A percentile compares a stretch with the other conserved stretches of the same genome.
Conservation (phyloP, 1,284 basidiomycete species). For the Anthracocystis panici-leucophaei region DNA sequence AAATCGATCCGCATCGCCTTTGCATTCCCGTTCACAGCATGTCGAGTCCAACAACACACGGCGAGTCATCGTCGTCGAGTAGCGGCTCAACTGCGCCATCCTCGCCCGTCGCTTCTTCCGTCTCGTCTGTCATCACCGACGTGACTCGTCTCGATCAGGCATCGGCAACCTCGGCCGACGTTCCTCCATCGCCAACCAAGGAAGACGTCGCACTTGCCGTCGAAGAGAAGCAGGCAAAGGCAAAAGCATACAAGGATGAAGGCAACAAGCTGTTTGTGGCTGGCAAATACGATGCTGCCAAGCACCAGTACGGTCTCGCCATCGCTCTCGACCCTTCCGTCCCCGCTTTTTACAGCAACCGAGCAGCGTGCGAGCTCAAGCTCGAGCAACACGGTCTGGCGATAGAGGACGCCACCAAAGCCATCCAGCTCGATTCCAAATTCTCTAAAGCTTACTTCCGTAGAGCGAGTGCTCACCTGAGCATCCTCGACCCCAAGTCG, state of each 20-base stretch:
- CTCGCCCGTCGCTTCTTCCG: constrained; percentile 35
- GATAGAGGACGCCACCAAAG: constrained; percentile 74
- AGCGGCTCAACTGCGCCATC: constrained; percentile 30
- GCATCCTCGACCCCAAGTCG: constrained; percentile 75
- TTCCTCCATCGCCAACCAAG: constrained; percentile 53
- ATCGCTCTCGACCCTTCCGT: constrained; percentile 62
- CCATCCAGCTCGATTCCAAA: constrained; percentile 87
- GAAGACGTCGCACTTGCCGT: constrained; percentile 47
- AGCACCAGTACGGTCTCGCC: constrained; percentile 60
- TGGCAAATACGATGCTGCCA: constrained; percentile 60
- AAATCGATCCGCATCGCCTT: neutral
- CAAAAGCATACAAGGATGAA: constrained; percentile 55
- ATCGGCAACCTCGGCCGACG: constrained; percentile 59
- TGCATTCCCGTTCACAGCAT: constrained; percentile 6
- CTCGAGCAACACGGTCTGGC: constrained; percentile 68
- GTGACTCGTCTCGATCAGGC: constrained; percentile 45
- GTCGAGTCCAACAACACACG: constrained; percentile 18
- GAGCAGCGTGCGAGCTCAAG: constrained; percentile 68
- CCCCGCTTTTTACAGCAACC: constrained; percentile 62
- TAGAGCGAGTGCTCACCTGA: constrained; percentile 89
- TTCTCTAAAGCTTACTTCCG: constrained; percentile 94
- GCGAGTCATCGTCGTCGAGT: constrained; percentile 29
- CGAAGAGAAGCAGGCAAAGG: constrained; percentile 50
- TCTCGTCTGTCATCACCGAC: constrained; percentile 34
- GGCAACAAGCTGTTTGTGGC: constrained; percentile 65